Evolutionary conservation across 192 early-diverging fungal genomes (phyloP).

Genomic region (Linnemannia hyalina): DNA sequence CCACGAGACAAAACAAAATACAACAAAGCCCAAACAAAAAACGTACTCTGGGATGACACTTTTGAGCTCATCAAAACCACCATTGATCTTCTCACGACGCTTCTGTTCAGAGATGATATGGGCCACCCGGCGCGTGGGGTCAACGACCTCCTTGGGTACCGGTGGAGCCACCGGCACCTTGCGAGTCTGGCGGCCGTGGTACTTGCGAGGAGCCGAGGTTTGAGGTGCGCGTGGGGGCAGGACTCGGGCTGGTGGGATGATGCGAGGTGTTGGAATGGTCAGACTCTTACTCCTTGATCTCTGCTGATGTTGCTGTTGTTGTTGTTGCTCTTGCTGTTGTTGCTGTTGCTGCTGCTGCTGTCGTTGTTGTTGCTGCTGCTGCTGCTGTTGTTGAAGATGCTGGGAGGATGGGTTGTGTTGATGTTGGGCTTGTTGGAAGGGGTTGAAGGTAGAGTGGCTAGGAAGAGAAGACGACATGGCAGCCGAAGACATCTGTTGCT

Average conservation of each 20-base stretch:
- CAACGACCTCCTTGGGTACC: conserved; percentile 22
- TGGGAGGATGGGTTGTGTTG: neutral
- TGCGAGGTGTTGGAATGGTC: conserved; percentile 44
- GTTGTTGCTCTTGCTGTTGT: conserved; percentile 6
- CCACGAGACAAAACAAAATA: neutral
- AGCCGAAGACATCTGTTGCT: conserved; percentile 25
- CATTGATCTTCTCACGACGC: conserved; percentile 61
- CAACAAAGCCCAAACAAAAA: neutral
- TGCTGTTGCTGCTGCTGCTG: conserved; percentile 18
- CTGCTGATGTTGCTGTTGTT: conserved; percentile 13
- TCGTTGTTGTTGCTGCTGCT: conserved; percentile 19
- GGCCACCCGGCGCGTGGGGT: conserved; percentile 55
- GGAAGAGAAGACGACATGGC: conserved; percentile 49
- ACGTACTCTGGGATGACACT: conserved; percentile 58
- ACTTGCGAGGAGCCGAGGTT: conserved; percentile 49
- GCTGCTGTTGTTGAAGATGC: conserved; percentile 6
- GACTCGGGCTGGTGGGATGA: conserved; percentile 42
- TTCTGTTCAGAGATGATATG: conserved; percentile 62
- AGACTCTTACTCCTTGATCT: conserved; percentile 50
- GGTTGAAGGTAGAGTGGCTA: conserved; percentile 19
- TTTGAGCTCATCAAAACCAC: conserved; percentile 60
- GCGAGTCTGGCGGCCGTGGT: conserved; percentile 52
- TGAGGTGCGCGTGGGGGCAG: conserved; percentile 40
- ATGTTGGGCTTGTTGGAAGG: conserved; percentile 17
- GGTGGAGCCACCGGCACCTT: conserved; percentile 18